Evolutionary conservation across 2,329 filamentous ascomycete species (phyloP).

Genomic region (Sclerotinia glacialis): DNA sequence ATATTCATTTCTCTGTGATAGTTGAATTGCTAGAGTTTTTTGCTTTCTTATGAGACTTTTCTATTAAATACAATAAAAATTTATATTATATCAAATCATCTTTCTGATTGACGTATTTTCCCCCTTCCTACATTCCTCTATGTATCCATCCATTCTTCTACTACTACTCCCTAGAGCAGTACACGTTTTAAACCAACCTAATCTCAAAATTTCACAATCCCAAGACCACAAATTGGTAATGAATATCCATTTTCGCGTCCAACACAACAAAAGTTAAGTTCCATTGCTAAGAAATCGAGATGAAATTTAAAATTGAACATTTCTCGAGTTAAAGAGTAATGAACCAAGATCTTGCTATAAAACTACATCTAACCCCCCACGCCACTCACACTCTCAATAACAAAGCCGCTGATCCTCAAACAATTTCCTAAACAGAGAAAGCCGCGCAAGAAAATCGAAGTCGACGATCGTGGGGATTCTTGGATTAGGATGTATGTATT

Average conservation of each 20-base stretch:
- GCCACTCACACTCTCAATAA: background rate
- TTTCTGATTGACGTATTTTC: background rate
- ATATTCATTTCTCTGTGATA: background rate
- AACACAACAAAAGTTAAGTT: too few relatives aligned
- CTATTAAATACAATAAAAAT: background rate
- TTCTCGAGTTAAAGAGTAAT: too few relatives aligned
- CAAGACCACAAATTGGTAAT: too few relatives aligned
- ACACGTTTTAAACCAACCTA: too few relatives aligned
- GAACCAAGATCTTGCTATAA: background rate
- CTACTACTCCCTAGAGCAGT: too few relatives aligned
- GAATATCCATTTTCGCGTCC: too few relatives aligned
- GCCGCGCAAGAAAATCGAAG: conserved; percentile 35
- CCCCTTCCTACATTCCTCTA: background rate
- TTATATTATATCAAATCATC: background rate
- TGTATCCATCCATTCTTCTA: background rate
- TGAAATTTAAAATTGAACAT: too few relatives aligned
- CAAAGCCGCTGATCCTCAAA: conserved; percentile 9
- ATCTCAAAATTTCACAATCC: too few relatives aligned
- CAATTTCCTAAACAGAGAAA: conserved; percentile 39
- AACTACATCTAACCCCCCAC: background rate
- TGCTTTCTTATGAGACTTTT: background rate
- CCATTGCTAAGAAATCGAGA: too few relatives aligned
- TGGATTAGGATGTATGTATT: background rate
- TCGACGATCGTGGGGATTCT: conserved; percentile 44
- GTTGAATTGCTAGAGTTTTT: background rate